Percentiles rank a stretch among this genome's conserved stretches.
These are phyloP conservation scores for Phycomyces nitens DNA, from an alignment of 192 early-diverging fungal species.

Conservation along the genomic window DNA sequence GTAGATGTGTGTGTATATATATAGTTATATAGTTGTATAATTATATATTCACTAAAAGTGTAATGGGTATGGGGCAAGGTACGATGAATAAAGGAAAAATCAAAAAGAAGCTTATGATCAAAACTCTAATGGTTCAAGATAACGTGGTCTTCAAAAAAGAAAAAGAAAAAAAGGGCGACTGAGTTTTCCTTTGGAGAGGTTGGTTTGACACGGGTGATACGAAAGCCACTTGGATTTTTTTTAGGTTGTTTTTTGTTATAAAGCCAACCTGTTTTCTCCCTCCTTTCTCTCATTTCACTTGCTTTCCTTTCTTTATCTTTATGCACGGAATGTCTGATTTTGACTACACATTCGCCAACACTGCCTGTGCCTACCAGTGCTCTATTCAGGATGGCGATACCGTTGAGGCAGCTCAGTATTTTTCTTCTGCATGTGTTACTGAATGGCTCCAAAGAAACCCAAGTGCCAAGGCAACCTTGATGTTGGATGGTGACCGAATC, in stretches of 20 bases:
- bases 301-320: neutral
- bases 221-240: neutral
- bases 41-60: too few species aligned
- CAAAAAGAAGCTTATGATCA: too few species aligned
- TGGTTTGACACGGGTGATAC: conserved; percentile 1
- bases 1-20: too few species aligned
- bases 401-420: conserved; percentile 5
- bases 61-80: too few species aligned
- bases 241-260: too few species aligned
- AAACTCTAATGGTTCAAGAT: neutral
- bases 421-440: conserved; percentile 8
- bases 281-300: too few species aligned
- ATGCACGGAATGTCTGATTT: conserved; percentile 5
- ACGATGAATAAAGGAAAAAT: too few species aligned
- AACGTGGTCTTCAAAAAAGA: neutral
- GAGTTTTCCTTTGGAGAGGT: neutral
- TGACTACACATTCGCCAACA: conserved; percentile 4
- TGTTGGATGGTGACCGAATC: conserved; percentile 15
- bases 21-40: too few species aligned
- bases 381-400: conserved; percentile 18
- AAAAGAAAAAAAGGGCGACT: neutral
- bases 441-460: conserved; percentile 20
- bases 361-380: conserved; percentile 10
- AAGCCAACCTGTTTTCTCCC: too few species aligned
- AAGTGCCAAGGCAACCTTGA: conserved; percentile 16